phyloP scores from a whole-genome alignment of 768 basidiomycete species.

The Mycena capillaripes region DNA sequence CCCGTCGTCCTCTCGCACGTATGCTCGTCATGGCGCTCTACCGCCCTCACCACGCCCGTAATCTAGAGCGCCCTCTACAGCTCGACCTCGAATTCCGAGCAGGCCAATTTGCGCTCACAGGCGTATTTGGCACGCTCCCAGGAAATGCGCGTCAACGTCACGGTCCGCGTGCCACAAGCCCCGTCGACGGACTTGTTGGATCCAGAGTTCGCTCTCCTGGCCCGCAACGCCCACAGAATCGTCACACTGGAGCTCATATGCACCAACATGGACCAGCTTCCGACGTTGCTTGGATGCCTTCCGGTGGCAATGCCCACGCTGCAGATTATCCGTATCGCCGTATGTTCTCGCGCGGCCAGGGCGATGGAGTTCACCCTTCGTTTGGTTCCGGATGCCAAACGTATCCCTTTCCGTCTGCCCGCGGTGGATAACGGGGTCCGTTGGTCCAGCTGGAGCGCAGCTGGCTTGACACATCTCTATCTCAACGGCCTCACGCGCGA shows the following conservation, averaged over 20 bases:
- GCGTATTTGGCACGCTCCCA: constrained; percentile 18
- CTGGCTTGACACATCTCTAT: not conserved
- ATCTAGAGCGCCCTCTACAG: constrained; percentile 14
- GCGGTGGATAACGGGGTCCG: not conserved
- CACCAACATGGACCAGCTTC: not conserved
- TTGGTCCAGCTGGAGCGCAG: constrained; percentile 8
- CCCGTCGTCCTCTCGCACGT: constrained; percentile 33
- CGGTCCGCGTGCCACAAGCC: not conserved
- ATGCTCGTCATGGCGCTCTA: constrained; percentile 26
- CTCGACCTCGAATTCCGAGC: not conserved
- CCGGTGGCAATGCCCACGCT: constrained; percentile 15
- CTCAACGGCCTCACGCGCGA: constrained; percentile 11
- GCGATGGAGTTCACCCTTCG: not conserved
- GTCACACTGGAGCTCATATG: not conserved
- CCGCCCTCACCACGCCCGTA: constrained; percentile 15
- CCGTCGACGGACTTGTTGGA: not conserved
- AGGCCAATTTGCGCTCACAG: not conserved
- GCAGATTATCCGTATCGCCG: constrained; percentile 12
- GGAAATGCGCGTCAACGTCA: not conserved
- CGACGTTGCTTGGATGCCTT: constrained; percentile 9
- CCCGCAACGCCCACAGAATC: constrained; percentile 2
- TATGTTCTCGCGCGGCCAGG: not conserved
- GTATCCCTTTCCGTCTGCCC: constrained; percentile 8
- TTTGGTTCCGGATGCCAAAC: not conserved
- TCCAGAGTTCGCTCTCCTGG: constrained; percentile 13